phyloP scores from a whole-genome alignment of 352 stramenopile species.

The Phytopythium aichiense region DNA sequence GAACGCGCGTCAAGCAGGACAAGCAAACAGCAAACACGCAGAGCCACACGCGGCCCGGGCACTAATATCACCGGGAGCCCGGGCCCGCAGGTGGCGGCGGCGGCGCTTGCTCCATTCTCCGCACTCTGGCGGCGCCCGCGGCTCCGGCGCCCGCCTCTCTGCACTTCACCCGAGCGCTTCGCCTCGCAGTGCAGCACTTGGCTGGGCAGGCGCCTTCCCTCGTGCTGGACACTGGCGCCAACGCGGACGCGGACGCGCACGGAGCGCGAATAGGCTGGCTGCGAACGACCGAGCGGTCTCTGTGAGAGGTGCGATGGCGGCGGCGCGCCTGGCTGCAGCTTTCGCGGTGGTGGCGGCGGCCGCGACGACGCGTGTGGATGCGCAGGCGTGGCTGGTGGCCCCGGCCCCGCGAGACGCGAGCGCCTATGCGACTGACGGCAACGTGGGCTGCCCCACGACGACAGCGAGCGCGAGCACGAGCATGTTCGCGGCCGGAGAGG shows the following conservation, averaged over 20 bases:
- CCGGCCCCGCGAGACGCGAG: constrained; percentile 30
- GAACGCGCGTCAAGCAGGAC: neutral
- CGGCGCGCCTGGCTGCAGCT: neutral
- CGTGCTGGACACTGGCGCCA: neutral
- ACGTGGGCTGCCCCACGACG: constrained; percentile 26
- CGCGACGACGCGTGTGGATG: constrained; percentile 7
- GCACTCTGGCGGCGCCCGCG: neutral
- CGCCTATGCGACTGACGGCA: constrained; percentile 25
- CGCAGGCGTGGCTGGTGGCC: constrained; percentile 39
- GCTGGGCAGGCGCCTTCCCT: neutral
- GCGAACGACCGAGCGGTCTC: neutral
- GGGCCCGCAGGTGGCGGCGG: neutral
- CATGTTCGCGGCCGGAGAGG: constrained; percentile 30
- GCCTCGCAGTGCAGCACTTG: neutral
- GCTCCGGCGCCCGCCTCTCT: neutral
- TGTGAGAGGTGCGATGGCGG: neutral
- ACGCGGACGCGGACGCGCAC: neutral
- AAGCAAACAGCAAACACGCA: neutral
- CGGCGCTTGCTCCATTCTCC: neutral
- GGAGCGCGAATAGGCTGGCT: neutral
- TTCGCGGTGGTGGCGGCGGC: neutral
- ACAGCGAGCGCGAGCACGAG: constrained; percentile 26
- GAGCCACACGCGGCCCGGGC: neutral
- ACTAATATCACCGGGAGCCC: neutral
- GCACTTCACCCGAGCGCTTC: neutral